Percentiles rank a stretch among this genome's conserved stretches.
Conservation (phyloP, 495 filamentous ascomycete species). For the Acidomyces sp. region DNA sequence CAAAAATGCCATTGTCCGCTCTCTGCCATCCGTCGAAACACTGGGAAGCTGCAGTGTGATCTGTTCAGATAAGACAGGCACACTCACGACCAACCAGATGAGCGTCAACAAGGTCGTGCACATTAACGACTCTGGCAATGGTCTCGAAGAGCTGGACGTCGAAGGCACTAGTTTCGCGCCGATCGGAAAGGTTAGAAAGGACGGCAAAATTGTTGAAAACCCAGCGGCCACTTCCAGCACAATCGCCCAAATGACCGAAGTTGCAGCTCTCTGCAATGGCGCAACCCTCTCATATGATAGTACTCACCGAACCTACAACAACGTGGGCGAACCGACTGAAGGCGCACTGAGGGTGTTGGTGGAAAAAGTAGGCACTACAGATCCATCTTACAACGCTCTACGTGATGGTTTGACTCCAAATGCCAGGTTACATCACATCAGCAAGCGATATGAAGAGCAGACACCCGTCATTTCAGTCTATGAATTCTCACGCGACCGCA, state of each 20-base stretch:
- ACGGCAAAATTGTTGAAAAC: conserved; percentile 57
- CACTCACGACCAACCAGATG: conserved; percentile 98
- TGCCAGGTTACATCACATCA: conserved; percentile 61
- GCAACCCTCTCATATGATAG: conserved; percentile 70
- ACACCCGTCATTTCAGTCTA: conserved; percentile 70
- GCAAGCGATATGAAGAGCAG: conserved; percentile 69
- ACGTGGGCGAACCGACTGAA: conserved; percentile 92
- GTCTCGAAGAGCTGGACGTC: conserved; percentile 76
- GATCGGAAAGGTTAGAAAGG: conserved; percentile 52
- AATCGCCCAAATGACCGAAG: conserved; percentile 67
- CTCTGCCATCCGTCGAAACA: conserved; percentile 92
- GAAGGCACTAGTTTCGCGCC: conserved; percentile 92
- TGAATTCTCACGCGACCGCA: conserved; percentile 94
- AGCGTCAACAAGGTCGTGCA: conserved; percentile 89
- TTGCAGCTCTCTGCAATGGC: conserved; percentile 84
- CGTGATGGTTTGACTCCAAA: conserved; percentile 35
- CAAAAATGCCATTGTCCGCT: conserved; percentile 93
- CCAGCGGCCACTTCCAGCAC: conserved; percentile 64
- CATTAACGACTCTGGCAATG: conserved; percentile 55
- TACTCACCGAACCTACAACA: conserved; percentile 58
- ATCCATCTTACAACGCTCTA: conserved; percentile 42
- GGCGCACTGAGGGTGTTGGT: conserved; percentile 80
- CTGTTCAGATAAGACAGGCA: conserved; percentile 99
- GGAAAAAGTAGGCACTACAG: conserved; percentile 80
- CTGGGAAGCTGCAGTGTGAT: conserved; percentile 98